A percentile compares a stretch with the other conserved stretches of the same genome.
These are phyloP conservation scores for Ophiostoma triangulosporum DNA, from an alignment of 2,329 filamentous ascomycete genomes.

Conservation along the genomic window DNA sequence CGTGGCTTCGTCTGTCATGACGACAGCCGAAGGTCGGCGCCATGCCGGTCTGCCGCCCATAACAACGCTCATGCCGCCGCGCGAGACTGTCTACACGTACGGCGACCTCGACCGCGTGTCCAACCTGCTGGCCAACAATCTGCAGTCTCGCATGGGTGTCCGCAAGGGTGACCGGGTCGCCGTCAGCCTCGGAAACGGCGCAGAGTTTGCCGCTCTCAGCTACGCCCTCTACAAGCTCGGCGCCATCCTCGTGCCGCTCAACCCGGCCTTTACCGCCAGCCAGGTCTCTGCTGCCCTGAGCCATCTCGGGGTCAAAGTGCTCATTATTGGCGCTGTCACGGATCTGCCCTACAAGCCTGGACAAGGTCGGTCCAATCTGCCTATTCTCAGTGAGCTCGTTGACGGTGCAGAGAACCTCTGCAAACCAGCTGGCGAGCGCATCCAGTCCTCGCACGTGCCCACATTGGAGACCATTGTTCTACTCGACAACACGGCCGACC, in stretches of 20 bases:
- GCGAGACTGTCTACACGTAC: conserved; percentile 60
- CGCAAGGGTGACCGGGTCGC: conserved; percentile 74
- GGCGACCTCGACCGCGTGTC: conserved; percentile 60
- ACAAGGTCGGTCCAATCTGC: conserved; percentile 38
- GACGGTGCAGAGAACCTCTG: conserved; percentile 20
- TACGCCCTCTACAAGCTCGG: conserved; percentile 92
- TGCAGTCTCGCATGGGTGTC: conserved; percentile 53
- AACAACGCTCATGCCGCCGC: conserved; percentile 1
- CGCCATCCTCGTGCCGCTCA: conserved; percentile 85
- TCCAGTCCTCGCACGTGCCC: conserved; percentile 42
- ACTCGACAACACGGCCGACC: conserved; percentile 57
- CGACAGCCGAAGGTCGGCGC: neutral
- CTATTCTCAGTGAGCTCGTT: conserved; percentile 31
- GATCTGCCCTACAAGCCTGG: conserved; percentile 58
- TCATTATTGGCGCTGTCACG: conserved; percentile 79
- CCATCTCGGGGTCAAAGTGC: conserved; percentile 58
- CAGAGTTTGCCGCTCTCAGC: conserved; percentile 71
- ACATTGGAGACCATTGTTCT: conserved; percentile 58
- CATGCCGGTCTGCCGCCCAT: neutral
- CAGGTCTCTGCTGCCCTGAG: conserved; percentile 69
- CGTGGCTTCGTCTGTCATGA: conserved; percentile 13
- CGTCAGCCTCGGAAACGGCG: conserved; percentile 71
- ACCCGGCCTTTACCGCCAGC: conserved; percentile 70
- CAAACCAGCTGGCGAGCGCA: conserved; percentile 12
- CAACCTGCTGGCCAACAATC: conserved; percentile 58